phyloP scores from a whole-genome alignment of 1,284 basidiomycete genomes.

The Boletellus sp. region DNA sequence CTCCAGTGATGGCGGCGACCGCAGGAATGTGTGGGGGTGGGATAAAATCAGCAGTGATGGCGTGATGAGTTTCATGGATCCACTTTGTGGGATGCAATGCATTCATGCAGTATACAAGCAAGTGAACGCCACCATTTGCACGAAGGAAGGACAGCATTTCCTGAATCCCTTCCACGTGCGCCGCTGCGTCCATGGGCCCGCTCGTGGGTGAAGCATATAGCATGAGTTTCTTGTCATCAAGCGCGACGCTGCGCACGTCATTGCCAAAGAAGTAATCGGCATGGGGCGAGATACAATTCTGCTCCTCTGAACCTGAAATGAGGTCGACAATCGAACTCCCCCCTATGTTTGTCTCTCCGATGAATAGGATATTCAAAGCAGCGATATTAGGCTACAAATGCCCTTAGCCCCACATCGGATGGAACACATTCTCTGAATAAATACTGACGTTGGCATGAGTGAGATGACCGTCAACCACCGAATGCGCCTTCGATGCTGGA shows the following conservation, averaged over 20 bases:
- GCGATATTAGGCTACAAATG: conserved; percentile 8
- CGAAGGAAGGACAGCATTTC: conserved; percentile 11
- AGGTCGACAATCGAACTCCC: conserved; percentile 22
- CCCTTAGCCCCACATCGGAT: conserved; percentile 7
- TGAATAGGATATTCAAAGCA: conserved; percentile 18
- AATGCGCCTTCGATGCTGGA: conserved; percentile 11
- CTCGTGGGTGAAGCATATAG: conserved; percentile 9
- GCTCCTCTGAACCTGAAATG: conserved; percentile 7
- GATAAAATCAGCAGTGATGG: conserved; percentile 5
- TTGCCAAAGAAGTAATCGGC: neutral
- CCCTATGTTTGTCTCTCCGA: conserved; percentile 22
- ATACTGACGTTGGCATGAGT: conserved; percentile 11
- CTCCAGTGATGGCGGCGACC: conserved; percentile 22
- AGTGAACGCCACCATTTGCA: conserved; percentile 17
- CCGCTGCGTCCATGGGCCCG: conserved; percentile 1
- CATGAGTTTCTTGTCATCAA: conserved; percentile 19
- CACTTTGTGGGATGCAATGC: conserved; percentile 13
- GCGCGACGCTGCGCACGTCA: conserved; percentile 9
- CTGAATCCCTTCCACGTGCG: conserved; percentile 6
- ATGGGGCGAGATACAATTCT: neutral
- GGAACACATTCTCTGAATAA: neutral
- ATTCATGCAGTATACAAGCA: conserved; percentile 25
- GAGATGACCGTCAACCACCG: conserved; percentile 3
- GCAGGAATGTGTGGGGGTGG: conserved; percentile 6
- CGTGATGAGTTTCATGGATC: conserved; percentile 13